These are phyloP conservation scores for Trichophyton verrucosum DNA, from an alignment of 2,329 filamentous ascomycete genomes.

Conservation along the genomic window DNA sequence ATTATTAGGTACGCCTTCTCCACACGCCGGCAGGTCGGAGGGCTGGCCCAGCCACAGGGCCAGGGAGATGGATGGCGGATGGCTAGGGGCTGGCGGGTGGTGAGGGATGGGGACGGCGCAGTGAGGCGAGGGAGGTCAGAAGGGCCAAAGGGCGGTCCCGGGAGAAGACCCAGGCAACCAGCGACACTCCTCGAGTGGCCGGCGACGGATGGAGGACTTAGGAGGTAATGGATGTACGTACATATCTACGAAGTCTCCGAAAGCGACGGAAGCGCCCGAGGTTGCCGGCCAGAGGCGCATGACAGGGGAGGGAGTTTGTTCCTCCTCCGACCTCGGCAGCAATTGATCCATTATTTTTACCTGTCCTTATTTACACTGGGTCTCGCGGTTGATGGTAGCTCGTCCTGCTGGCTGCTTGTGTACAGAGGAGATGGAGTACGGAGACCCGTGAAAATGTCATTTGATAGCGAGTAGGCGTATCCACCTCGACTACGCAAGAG, in stretches of 20 bases:
- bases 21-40: not conserved
- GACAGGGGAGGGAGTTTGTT: no score
- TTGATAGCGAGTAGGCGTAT: not conserved
- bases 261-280: not conserved
- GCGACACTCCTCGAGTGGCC: not conserved
- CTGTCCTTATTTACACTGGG: not conserved
- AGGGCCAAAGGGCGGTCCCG: not conserved
- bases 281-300: not conserved
- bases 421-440: no score
- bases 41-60: not conserved
- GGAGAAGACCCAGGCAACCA: not conserved
- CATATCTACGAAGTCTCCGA: not conserved
- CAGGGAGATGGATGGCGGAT: not conserved
- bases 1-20: not conserved
- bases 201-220: no score
- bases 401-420: no score
- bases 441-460: not conserved
- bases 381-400: not conserved
- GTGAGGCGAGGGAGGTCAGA: not conserved
- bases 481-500: not conserved
- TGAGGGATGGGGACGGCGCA: not conserved
- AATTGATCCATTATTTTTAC: not conserved
- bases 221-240: not conserved
- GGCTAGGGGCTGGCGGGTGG: not conserved
- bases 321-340: not conserved